Evolutionary conservation across 495 filamentous ascomycete genomes (phyloP).

Genomic region (Aspergillus taichungensis): DNA sequence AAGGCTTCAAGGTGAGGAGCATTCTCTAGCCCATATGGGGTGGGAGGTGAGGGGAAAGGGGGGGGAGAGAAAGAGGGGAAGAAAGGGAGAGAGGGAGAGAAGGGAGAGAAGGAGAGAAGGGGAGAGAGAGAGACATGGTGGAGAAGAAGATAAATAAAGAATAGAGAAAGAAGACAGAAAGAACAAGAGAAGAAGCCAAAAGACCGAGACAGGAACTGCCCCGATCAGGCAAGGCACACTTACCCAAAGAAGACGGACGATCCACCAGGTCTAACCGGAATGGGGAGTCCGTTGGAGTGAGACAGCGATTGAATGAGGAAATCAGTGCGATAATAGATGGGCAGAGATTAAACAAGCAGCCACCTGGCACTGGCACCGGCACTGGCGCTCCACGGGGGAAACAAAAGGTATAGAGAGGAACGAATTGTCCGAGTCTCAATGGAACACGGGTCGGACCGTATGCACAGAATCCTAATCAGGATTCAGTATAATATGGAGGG

Average conservation of each 20-base stretch:
- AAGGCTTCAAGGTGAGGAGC: constrained; percentile 37
- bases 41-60: not conserved
- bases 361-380: too few species aligned
- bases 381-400: too few species aligned
- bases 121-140: not conserved
- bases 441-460: not conserved
- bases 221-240: constrained; percentile 6
- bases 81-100: not conserved
- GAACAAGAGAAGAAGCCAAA: not conserved
- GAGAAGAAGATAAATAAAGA: not conserved
- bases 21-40: constrained; percentile 12
- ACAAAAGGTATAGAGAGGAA: not conserved
- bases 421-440: not conserved
- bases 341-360: not conserved
- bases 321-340: not conserved
- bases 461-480: too few species aligned
- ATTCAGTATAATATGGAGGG: too few species aligned
- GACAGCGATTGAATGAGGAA: constrained; percentile 10
- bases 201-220: constrained; percentile 18
- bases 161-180: constrained; percentile 1
- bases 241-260: constrained; percentile 8
- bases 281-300: constrained; percentile 6
- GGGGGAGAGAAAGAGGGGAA: not conserved
- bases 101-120: not conserved
- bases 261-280: constrained; percentile 4